Percentiles rank a stretch among this genome's conserved stretches.
These are phyloP conservation scores for Vanilla planifolia DNA, from an alignment of 106 monocot genomes.

Conservation along the genomic window DNA sequence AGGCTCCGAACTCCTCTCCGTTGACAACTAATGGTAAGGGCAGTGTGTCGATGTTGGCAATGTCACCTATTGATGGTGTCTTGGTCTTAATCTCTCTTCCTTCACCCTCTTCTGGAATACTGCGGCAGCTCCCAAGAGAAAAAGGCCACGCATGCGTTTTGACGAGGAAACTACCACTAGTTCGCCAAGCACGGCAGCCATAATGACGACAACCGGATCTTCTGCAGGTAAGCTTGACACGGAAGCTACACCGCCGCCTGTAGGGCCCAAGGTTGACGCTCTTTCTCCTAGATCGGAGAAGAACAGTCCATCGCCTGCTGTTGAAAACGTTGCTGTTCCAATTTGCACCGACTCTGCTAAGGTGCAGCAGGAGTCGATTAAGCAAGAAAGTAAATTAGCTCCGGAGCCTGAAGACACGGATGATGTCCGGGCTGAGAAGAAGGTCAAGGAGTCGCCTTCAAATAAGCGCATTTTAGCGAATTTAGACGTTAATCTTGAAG, in stretches of 20 bases:
- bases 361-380: slow-evolving; percentile 9
- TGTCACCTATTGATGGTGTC: background rate
- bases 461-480: slow-evolving; percentile 17
- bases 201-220: slow-evolving; percentile 2
- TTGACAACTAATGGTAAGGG: slow-evolving; percentile 39
- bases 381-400: slow-evolving; percentile 15
- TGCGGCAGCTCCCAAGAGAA: slow-evolving; percentile 69
- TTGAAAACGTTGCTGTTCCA: background rate
- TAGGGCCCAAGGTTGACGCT: slow-evolving; percentile 10
- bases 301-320: background rate
- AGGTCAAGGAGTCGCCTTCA: slow-evolving; percentile 12
- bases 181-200: slow-evolving; percentile 3
- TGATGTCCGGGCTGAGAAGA: slow-evolving; percentile 13
- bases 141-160: slow-evolving; percentile 43
- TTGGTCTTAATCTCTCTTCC: background rate
- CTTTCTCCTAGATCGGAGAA: slow-evolving; percentile 45
- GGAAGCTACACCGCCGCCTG: slow-evolving; percentile 19
- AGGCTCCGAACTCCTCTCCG: slow-evolving; percentile 12
- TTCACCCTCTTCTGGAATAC: background rate
- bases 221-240: slow-evolving; percentile 25
- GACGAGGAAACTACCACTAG: slow-evolving; percentile 54
- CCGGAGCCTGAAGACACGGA: slow-evolving; percentile 11
- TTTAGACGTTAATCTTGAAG: slow-evolving; percentile 26
- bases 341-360: background rate
- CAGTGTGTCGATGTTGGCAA: background rate